A percentile compares a stretch with the other conserved stretches of the same genome.
These are phyloP conservation scores for Scheffersomyces ergatensis DNA, from an alignment of 805 yeast species.

Conservation along the genomic window DNA sequence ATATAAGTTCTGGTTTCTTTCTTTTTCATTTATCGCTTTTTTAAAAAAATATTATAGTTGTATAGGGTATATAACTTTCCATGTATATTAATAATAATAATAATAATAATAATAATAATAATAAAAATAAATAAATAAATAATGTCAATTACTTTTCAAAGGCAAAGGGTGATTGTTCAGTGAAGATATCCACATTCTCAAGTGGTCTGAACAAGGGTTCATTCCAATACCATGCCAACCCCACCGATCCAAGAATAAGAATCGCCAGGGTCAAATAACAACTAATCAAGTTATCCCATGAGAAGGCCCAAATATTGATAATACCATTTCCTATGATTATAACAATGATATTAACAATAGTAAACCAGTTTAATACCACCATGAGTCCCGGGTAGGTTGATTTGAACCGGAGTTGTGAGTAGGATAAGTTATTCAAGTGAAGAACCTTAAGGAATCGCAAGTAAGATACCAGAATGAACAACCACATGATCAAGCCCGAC, in stretches of 20 bases:
- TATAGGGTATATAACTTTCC: background rate
- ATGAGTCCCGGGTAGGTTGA: slow-evolving; percentile 1
- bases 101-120: too few species aligned
- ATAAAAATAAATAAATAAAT: background rate
- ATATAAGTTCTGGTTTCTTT: background rate
- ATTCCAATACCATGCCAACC: slow-evolving; percentile 2
- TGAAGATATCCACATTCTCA: slow-evolving; percentile 1
- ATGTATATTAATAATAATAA: background rate
- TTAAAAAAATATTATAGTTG: too few species aligned
- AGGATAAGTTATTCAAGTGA: slow-evolving; percentile 52
- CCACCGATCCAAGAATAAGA: slow-evolving; percentile 1
- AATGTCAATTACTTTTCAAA: background rate
- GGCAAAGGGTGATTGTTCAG: slow-evolving; percentile 5
- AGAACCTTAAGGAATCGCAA: slow-evolving; percentile 9
- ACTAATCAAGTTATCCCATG: slow-evolving; percentile 10
- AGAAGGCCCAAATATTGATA: slow-evolving; percentile 13
- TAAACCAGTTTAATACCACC: slow-evolving; percentile 7
- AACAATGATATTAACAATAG: slow-evolving; percentile 12
- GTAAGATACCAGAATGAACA: slow-evolving; percentile 16
- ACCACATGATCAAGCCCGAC: slow-evolving; percentile 28
- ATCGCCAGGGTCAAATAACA: slow-evolving; percentile 6
- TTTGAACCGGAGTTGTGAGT: slow-evolving; percentile 57
- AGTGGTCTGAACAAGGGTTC: slow-evolving; percentile 6
- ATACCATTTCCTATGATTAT: slow-evolving; percentile 16
- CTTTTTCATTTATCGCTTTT: background rate